Evolutionary conservation across 2,329 filamentous ascomycete genomes (phyloP), one percentile per base, ranked within the genome.

Genomic region (Blumeriella jaapii): DNA sequence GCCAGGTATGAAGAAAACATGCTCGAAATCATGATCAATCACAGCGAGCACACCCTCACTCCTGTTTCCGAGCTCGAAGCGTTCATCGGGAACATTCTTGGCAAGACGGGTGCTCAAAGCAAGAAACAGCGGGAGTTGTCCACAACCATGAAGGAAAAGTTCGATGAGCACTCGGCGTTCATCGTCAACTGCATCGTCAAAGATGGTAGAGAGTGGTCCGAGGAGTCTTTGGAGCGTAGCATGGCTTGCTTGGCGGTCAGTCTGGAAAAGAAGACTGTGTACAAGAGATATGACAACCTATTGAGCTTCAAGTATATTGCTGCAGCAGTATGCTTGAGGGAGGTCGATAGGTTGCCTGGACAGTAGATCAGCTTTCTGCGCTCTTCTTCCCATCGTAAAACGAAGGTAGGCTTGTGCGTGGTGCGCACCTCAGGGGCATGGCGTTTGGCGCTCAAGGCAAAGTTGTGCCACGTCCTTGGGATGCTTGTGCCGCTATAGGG

Each of bases 51-150:
- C 10, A 59, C 60, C 1, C 51, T 51, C 25, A 52, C 59, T 3
- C 57, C 57, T 4, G 57, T 71, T 9, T 63, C 56, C 8, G 69
- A 73, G 48, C 55, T 63, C 5, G 69, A 73, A 53, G 69, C 69
- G 29, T 73, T 77, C 49, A 62, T 66, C 19, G 72, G 72, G 16
- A 67, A 62, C 32, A 71, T 76, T 41, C 59, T 75, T 14, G 69
- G 67, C 33, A 65, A 63, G 39, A 60, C 59, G 7, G 62, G 60
- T 10, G 49, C 51, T 2, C 57, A 55, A 27, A 61, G 47, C 13
- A 54, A 50, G 26, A 47, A 52, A 3, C 60, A 64, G 36, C 58
- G 55, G n/a, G 62, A 66, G 14, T 43, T 51, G 4, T 64, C 63
- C 2, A 51, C 50, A 2, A 56, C 49, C 11, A 56, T 68, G 47